Conservation (phyloP, 768 basidiomycete genomes). For the Termitomyces sp. region DNA sequence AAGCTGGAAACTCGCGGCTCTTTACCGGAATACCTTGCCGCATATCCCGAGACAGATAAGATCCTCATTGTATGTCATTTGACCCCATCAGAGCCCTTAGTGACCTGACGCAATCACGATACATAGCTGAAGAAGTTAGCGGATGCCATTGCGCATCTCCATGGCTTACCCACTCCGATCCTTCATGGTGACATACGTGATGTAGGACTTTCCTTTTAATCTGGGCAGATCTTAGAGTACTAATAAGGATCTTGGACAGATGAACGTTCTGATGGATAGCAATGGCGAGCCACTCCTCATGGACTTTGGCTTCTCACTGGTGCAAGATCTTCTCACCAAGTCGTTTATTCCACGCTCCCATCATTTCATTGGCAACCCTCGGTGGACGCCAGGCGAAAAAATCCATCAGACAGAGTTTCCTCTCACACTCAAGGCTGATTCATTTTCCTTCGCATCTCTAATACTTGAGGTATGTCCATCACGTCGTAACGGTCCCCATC, state of each 20-base stretch:
- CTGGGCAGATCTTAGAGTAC: background rate
- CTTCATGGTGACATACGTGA: constrained; percentile 17
- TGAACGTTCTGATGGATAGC: constrained; percentile 14
- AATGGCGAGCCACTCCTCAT: constrained; percentile 11
- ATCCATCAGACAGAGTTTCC: constrained; percentile 3
- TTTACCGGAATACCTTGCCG: constrained; percentile 1
- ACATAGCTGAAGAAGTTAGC: constrained; percentile 10
- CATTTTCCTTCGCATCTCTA: constrained; percentile 14
- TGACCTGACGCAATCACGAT: background rate
- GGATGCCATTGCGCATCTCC: constrained; percentile 9
- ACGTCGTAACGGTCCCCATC: background rate
- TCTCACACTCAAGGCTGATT: constrained; percentile 11
- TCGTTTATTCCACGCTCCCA: constrained; percentile 1
- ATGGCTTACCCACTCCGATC: constrained; percentile 6
- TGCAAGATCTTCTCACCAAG: background rate
- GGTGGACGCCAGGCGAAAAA: constrained; percentile 16
- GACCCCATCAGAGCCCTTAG: background rate
- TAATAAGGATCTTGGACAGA: background rate
- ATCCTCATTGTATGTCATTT: constrained; percentile 3
- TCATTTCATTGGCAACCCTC: background rate
- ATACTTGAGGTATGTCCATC: constrained; percentile 9
- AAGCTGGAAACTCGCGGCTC: constrained; percentile 6
- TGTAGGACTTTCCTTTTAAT: constrained; percentile 4
- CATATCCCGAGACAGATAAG: background rate
- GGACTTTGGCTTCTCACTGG: constrained; percentile 9